Base-by-base conservation (phyloP, 441 rosid species). In the Mallotus japonicus region DNA sequence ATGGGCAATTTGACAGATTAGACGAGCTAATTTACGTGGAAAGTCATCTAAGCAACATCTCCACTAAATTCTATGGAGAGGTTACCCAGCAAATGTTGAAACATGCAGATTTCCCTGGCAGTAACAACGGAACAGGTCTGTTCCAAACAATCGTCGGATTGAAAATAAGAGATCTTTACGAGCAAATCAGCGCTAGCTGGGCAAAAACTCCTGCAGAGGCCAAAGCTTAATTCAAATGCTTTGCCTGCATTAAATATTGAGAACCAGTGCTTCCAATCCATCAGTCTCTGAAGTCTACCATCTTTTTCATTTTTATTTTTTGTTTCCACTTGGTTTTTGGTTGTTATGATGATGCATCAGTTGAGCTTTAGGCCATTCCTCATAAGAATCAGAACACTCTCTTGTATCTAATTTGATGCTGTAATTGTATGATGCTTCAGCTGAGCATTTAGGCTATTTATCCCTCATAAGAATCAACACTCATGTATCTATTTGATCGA, bases 11-110 rank as follows among this genome's bases (percentile, higher is more conserved):
- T n/a, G 99, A 95, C 79, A 88, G 98, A 86, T 78, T 95, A 80
- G 96, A 91, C 65, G 99, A 95, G 84, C 87, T 95, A 59, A 95
- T 95, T 6, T 95, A 95, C 28, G 91, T 92, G 5, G 99, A 95
- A 80, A 92, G 97, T 82, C 99, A 95, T 82, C 78, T 95, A 61
- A 95, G 98, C 87, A 91, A 89, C 93, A 80, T 91, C 66, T 95
- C 99, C 13, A 90, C 93, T 78, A 92, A 92, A 82, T 95, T 92
- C 86, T 95, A 95, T 44, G 98, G 98, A 0, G 99, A 95, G 81
- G 90, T 91, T 1, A 92, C 99, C n/a, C 99, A 95, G 73, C 99
- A 95, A 74, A 89, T 95, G 97, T 79, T 95, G 82, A 91, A 92
- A 78, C 97, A 92, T 77, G 72, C 91, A 5, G 99, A 95, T 79